These are phyloP conservation scores for Helicocarpus griseus DNA, from an alignment of 2,329 filamentous ascomycete genomes.

Conservation along the genomic window DNA sequence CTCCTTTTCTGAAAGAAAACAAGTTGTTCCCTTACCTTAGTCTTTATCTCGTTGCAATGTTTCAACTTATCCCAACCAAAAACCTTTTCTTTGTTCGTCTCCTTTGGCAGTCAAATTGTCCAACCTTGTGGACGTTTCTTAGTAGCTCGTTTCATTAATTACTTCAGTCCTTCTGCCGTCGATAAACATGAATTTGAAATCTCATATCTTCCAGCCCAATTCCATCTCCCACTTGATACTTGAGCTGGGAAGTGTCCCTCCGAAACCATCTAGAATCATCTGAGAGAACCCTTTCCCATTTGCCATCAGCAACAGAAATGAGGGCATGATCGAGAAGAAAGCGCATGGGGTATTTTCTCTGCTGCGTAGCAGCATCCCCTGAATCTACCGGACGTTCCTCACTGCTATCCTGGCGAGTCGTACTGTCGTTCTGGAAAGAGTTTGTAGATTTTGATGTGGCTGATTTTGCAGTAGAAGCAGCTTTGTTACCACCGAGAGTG, in stretches of 20 bases:
- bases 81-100: not conserved
- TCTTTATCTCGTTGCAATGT: too few relatives aligned
- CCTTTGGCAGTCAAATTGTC: not conserved
- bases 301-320: constrained; percentile 37
- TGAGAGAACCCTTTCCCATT: constrained; percentile 66
- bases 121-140: too few relatives aligned
- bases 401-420: constrained; percentile 3
- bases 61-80: too few relatives aligned
- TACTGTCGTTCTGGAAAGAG: constrained; percentile 1
- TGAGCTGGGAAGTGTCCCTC: constrained; percentile 49
- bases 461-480: not conserved
- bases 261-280: constrained; percentile 83
- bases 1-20: not conserved
- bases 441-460: not conserved
- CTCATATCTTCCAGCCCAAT: constrained; percentile 89
- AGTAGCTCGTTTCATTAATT: not conserved
- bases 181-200: constrained; percentile 82
- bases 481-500: constrained; percentile 47
- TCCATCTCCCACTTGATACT: constrained; percentile 79
- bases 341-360: constrained; percentile 75
- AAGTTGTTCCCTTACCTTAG: too few relatives aligned
- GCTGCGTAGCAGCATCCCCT: constrained; percentile 8
- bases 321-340: constrained; percentile 83
- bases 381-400: not conserved
- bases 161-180: constrained; percentile 21